Base-by-base conservation (phyloP, 228 moss, liverwort and hornwort species). In the Sphagnum magellanicum region DNA sequence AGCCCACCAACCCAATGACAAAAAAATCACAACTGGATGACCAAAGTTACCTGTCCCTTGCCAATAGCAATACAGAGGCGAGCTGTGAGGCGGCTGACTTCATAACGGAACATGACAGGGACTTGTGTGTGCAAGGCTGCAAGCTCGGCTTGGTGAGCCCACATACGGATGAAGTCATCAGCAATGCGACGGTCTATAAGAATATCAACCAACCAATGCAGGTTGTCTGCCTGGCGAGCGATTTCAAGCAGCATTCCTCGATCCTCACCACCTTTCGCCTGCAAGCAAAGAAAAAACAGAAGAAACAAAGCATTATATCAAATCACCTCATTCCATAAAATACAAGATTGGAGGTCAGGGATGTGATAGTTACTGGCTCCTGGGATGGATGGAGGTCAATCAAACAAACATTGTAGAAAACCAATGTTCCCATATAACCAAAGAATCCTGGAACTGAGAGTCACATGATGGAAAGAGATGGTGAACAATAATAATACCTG, bases 131-230 rank as follows among this genome's bases (percentile, higher is more conserved):
- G 92, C 64, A 92, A 62, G 1, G 88, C 72, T 13, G 92, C 92
- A 15, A 92, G 81, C 78, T 92, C 92, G 49, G 90, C 84, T 71
- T 92, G 90, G 53, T 92, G 88, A n/a, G 92, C 92, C 92, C 92
- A 92, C 70, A 90, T 84, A 55, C 86, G 81, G 15, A 92, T 84
- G 4, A 92, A 80, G 61, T 92, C 92, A 58, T 90, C 90, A 1
- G 86, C 92, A 50, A 88, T 84, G 6, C 82, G 79, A 46, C 92
- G 76, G 74, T 92, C 92, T 57, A 92, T 90, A 53, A 92, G 70
- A 57, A 90, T 92, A 60, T 92, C 92, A 55, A 90, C 92, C 61
- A 92, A 72, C 92, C 92, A 92, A 51, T 92, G 86, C 64, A 92
- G 73, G 58, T 92, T 92, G 71, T 92, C 92, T 15, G 92, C 92